Evolutionary conservation across 768 basidiomycete genomes (phyloP).

Genomic region (Russula foetens): DNA sequence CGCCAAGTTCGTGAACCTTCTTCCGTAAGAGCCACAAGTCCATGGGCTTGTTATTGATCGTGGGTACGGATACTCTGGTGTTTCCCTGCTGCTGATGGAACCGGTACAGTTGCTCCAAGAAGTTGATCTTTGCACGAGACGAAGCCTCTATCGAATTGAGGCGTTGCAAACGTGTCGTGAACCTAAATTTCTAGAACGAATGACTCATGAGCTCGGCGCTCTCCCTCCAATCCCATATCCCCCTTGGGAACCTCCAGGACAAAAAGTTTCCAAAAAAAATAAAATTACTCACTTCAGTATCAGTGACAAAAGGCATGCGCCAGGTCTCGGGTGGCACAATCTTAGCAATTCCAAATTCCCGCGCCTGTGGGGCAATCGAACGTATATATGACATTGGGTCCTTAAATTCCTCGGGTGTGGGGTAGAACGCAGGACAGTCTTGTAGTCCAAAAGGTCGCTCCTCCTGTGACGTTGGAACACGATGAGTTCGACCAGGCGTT

Average conservation of each 20-base stretch:
- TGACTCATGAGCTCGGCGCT: slow-evolving; percentile 13
- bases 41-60: slow-evolving; percentile 85
- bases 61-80: slow-evolving; percentile 83
- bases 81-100: slow-evolving; percentile 96
- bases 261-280: slow-evolving; percentile 18
- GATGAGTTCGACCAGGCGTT: slow-evolving; percentile 46
- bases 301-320: slow-evolving; percentile 94
- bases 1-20: slow-evolving; percentile 85
- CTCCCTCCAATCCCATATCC: too few species aligned
- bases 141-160: slow-evolving; percentile 97
- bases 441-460: slow-evolving; percentile 76
- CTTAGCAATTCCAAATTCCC: slow-evolving; percentile 87
- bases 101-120: slow-evolving; percentile 92
- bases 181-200: slow-evolving; percentile 67
- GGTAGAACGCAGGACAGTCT: slow-evolving; percentile 87
- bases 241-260: slow-evolving; percentile 23
- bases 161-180: slow-evolving; percentile 90
- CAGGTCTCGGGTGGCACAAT: slow-evolving; percentile 88
- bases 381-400: slow-evolving; percentile 93
- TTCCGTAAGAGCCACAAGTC: slow-evolving; percentile 92
- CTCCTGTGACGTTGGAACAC: slow-evolving; percentile 24
- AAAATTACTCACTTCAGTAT: slow-evolving; percentile 63
- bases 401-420: slow-evolving; percentile 83
- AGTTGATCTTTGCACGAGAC: slow-evolving; percentile 93
- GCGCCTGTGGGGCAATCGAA: slow-evolving; percentile 63